phyloP scores from a whole-genome alignment of 768 basidiomycete genomes.

The Russula sp. region DNA sequence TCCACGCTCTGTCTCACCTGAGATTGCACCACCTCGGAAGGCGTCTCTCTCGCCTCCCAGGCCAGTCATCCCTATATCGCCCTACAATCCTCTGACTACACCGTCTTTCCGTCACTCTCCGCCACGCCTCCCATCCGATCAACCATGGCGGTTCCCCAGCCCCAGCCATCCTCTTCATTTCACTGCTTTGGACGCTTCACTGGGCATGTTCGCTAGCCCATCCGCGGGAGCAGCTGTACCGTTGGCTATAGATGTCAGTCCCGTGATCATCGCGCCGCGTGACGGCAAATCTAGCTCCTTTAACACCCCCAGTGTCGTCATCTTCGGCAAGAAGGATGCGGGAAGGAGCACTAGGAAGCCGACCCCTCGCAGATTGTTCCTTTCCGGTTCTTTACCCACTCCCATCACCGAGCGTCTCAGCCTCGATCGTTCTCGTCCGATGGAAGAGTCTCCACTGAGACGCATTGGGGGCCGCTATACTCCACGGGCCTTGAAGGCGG shows the following conservation, averaged over 20 bases:
- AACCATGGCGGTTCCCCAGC: constrained; percentile 78
- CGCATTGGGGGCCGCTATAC: constrained; percentile 13
- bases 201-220: constrained; percentile 56
- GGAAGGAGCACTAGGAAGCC: constrained; percentile 23
- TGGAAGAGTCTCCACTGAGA: constrained; percentile 45
- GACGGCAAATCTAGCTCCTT: constrained; percentile 38
- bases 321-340: constrained; percentile 23
- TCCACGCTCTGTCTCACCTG: constrained; percentile 18
- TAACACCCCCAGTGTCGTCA: constrained; percentile 28
- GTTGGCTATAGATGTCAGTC: constrained; percentile 33
- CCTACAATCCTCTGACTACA: constrained; percentile 68
- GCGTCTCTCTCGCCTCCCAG: constrained; percentile 29
- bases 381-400: constrained; percentile 31
- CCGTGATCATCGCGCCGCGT: constrained; percentile 29
- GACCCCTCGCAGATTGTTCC: constrained; percentile 39
- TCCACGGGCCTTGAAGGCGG: constrained; percentile 4
- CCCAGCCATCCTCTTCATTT: constrained; percentile 74
- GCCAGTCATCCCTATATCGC: constrained; percentile 51
- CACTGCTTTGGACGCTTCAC: constrained; percentile 53
- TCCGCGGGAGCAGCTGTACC: constrained; percentile 24
- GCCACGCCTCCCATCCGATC: constrained; percentile 65
- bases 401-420: constrained; percentile 31
- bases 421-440: constrained; percentile 27
- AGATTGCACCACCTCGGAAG: constrained; percentile 2
- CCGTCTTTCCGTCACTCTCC: constrained; percentile 77